Evolutionary conservation across 805 yeast genomes (phyloP), one percentile per base, ranked within the genome.

Genomic region (Myxozyma mucilagina): DNA sequence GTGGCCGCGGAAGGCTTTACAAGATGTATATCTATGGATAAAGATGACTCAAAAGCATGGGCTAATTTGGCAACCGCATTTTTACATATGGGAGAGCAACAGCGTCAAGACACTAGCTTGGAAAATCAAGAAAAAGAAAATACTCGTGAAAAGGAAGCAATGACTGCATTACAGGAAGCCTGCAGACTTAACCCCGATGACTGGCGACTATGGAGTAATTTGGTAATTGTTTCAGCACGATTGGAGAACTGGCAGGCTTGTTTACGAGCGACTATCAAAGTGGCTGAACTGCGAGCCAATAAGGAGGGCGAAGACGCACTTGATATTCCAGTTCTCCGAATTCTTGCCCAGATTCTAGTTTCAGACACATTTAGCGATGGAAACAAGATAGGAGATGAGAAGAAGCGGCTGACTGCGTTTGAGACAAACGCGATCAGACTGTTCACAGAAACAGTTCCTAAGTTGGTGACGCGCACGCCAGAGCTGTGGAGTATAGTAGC

Each of bases 131-230:
- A 41, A 43, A 36, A 55, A 34, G 34, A 35, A n/a, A 42, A 41
- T 13, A 13, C 39, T 31, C 39, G 38, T 16, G 56, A 52, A 45
- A 51, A 55, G 64, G 96, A 90, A 67, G 96, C 98, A 0, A 87
- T 89, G 70, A 85, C 83, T 64, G 97, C 99, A 1, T 78, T 93
- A 67, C 85, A 87, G 69, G 85, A 85, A 65, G 97, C 98, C 0
- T 80, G 89, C 18, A 77, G 87, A 44, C 80, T 59, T 29, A 63
- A 80, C 11, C 85, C 83, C 67, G 83, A 82, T 56, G 89, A 92
- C 53, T 89, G 97, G 97, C 84, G 89, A 68, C 84, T 94, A 38
- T 92, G 93, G 88, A 94, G 90, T 69, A 94, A 94, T 72, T 90
- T 85, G 69, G 76, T 90, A 70, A 78, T 85, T 34, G 93, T 93